These are phyloP conservation scores for Apiotrichum gracile DNA, from an alignment of 1,284 basidiomycete genomes.

Conservation along the genomic window DNA sequence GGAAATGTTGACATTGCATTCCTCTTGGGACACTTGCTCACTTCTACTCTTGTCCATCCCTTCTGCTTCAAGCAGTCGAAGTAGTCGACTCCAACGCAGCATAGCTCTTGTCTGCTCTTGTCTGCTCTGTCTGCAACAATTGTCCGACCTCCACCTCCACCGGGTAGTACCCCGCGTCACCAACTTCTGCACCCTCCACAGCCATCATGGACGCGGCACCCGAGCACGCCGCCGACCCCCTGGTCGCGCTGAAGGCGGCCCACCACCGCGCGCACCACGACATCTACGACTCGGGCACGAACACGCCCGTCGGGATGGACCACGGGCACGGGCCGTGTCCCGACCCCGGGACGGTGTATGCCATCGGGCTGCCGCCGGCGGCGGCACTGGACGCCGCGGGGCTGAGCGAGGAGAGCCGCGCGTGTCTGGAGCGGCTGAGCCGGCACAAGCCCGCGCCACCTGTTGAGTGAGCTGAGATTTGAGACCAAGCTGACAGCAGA, in stretches of 20 bases:
- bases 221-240: neutral
- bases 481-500: slow-evolving; percentile 14
- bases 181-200: too few species aligned
- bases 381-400: slow-evolving; percentile 7
- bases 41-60: too few species aligned
- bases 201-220: too few species aligned
- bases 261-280: slow-evolving; percentile 9
- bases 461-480: neutral
- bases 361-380: slow-evolving; percentile 2
- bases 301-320: slow-evolving; percentile 2
- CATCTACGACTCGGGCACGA: slow-evolving; percentile 15
- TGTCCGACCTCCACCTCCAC: too few species aligned
- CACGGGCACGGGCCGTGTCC: neutral
- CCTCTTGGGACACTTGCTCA: too few species aligned
- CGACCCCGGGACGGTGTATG: neutral
- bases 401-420: slow-evolving; percentile 25
- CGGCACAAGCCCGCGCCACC: slow-evolving; percentile 8
- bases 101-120: too few species aligned
- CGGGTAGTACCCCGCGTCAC: too few species aligned
- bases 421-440: slow-evolving; percentile 19
- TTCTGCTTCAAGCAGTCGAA: too few species aligned
- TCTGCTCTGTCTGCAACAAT: too few species aligned
- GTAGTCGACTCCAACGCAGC: too few species aligned
- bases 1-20: too few species aligned
- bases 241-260: neutral